Evolutionary conservation across 2,329 filamentous ascomycete species (phyloP).

Genomic region (Alternaria triticina): DNA sequence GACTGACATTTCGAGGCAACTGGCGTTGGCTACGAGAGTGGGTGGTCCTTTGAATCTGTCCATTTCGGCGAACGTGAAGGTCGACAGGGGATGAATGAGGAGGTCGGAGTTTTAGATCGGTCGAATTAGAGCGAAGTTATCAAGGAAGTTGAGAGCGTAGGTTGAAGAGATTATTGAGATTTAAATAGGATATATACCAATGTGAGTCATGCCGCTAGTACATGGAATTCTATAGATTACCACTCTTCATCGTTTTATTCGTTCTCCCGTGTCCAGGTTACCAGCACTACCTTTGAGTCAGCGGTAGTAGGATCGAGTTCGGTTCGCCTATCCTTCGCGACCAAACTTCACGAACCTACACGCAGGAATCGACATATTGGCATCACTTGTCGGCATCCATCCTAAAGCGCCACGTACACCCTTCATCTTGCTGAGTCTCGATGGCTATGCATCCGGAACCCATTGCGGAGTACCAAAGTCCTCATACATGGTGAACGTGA

Average conservation of each 20-base stretch:
- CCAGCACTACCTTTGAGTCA: background rate
- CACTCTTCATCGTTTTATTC: background rate
- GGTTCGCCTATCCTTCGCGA: background rate
- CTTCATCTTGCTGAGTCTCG: background rate
- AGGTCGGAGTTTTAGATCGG: background rate
- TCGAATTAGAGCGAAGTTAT: background rate
- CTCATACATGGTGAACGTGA: background rate
- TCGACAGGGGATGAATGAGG: background rate
- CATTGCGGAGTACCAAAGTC: background rate
- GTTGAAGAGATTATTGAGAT: background rate
- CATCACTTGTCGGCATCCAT: background rate
- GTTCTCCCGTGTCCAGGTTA: background rate
- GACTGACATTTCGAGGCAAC: background rate
- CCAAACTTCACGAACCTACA: background rate
- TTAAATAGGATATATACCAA: rapidly evolving
- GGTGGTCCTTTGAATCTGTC: background rate
- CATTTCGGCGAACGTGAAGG: background rate
- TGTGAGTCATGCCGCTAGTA: background rate
- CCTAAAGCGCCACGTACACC: background rate
- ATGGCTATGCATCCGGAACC: background rate
- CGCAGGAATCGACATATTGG: background rate
- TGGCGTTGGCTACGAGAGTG: background rate
- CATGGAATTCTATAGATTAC: background rate
- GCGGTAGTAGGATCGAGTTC: background rate
- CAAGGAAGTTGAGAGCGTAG: background rate